A percentile compares a stretch with the other conserved stretches of the same genome.
phyloP scores from a whole-genome alignment of 176 grass and related monocot species.

The Stipa capillata region DNA sequence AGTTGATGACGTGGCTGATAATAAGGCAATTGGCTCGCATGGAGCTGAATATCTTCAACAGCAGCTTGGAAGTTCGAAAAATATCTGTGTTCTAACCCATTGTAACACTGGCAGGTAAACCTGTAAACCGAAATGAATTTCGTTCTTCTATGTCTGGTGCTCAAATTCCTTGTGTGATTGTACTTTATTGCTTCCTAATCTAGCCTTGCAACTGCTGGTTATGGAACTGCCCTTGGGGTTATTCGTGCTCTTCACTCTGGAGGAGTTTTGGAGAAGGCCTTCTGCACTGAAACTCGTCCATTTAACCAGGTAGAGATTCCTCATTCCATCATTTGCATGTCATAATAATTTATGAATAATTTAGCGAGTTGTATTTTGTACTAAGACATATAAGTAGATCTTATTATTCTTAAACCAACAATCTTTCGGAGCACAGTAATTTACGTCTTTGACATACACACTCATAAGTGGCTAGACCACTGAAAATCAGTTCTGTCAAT shows the following conservation, averaged over 20 bases:
- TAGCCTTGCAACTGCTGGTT: slow-evolving; percentile 96
- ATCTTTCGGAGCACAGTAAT: background rate
- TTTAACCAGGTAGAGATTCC: slow-evolving; percentile 69
- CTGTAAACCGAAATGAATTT: background rate
- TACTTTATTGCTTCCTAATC: background rate
- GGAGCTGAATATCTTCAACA: slow-evolving; percentile 64
- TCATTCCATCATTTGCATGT: background rate
- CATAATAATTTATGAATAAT: background rate
- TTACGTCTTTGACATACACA: background rate
- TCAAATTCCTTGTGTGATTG: slow-evolving; percentile 1
- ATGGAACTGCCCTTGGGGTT: slow-evolving; percentile 88
- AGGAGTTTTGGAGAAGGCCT: slow-evolving; percentile 68
- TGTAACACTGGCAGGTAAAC: slow-evolving; percentile 92
- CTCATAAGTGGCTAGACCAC: background rate
- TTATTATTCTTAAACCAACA: background rate
- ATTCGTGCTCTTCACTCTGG: slow-evolving; percentile 71
- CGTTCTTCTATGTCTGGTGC: background rate
- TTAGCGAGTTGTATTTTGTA: background rate
- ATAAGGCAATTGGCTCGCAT: slow-evolving; percentile 89
- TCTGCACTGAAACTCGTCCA: slow-evolving; percentile 94
- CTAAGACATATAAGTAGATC: background rate
- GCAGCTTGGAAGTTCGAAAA: slow-evolving; percentile 34
- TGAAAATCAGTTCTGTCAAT: background rate
- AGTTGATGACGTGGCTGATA: slow-evolving; percentile 79
- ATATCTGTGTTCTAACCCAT: slow-evolving; percentile 70